These are phyloP conservation scores for Penicillium egyptiacum DNA, from an alignment of 495 filamentous ascomycete genomes.

Conservation along the genomic window DNA sequence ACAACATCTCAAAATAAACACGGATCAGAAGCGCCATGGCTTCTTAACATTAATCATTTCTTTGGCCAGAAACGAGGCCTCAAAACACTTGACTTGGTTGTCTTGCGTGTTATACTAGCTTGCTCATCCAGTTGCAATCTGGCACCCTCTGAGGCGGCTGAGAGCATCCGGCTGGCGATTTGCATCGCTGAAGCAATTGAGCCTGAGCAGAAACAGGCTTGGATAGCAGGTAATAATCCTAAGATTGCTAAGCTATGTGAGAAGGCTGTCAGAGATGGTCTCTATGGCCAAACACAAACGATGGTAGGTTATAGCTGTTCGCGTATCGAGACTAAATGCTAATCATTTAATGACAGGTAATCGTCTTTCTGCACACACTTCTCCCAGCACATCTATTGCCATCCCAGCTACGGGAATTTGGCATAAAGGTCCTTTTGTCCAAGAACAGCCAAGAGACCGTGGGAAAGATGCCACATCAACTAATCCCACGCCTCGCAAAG, in stretches of 20 bases:
- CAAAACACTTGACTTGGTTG: constrained; percentile 57
- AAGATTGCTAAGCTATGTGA: constrained; percentile 54
- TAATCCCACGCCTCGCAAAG: constrained; percentile 27
- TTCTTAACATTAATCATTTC: constrained; percentile 46
- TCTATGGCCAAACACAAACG: constrained; percentile 44
- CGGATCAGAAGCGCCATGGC: constrained; percentile 28
- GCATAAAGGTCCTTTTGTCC: constrained; percentile 31
- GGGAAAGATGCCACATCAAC: constrained; percentile 22
- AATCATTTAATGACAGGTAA: not conserved
- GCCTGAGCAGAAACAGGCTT: constrained; percentile 37
- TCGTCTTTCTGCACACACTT: constrained; percentile 28
- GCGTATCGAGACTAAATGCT: constrained; percentile 1
- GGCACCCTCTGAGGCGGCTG: constrained; percentile 39
- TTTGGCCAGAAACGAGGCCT: constrained; percentile 48
- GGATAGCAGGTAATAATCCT: constrained; percentile 43
- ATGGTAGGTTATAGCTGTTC: constrained; percentile 34
- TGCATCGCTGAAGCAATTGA: constrained; percentile 49
- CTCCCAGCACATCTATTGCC: constrained; percentile 26
- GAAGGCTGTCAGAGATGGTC: constrained; percentile 44
- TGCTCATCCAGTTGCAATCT: constrained; percentile 48
- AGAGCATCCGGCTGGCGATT: constrained; percentile 52
- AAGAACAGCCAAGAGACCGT: constrained; percentile 27
- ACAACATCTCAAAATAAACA: constrained; percentile 10
- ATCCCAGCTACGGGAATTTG: constrained; percentile 25
- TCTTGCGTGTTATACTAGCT: constrained; percentile 52